Evolutionary conservation across 2,329 filamentous ascomycete species (phyloP).

Genomic region (Colletotrichum sp.): DNA sequence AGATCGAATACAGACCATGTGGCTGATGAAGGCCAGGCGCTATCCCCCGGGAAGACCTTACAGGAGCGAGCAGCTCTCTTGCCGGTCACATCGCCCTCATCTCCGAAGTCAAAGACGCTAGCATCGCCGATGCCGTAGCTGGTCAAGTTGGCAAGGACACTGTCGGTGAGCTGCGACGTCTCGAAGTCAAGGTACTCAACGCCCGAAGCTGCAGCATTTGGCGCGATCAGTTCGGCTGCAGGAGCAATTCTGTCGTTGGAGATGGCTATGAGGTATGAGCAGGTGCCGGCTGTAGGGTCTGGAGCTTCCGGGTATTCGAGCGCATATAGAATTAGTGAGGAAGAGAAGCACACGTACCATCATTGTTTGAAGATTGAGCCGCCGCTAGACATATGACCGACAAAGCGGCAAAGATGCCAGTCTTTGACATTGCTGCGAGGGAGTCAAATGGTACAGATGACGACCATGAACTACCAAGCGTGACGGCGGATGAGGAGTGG

Average conservation of each 20-base stretch:
- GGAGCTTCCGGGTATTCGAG: background rate
- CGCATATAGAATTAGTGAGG: background rate
- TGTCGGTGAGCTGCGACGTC: background rate
- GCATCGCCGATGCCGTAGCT: background rate
- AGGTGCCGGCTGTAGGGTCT: background rate
- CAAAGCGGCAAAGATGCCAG: background rate
- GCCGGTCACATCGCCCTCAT: background rate
- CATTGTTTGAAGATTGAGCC: background rate
- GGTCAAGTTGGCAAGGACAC: background rate
- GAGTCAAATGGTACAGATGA: background rate
- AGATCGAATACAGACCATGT: background rate
- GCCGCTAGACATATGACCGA: background rate
- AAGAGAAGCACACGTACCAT: background rate
- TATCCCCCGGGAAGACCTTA: conserved; percentile 12
- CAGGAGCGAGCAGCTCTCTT: background rate
- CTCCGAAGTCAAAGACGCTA: background rate
- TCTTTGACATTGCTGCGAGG: background rate
- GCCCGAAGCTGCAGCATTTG: background rate
- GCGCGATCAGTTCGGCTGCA: background rate
- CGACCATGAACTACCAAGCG: background rate
- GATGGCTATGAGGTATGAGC: background rate
- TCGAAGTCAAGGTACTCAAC: background rate
- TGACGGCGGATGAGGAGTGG: background rate
- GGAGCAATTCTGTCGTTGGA: background rate
- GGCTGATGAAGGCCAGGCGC: background rate